Base-by-base conservation (phyloP, 768 basidiomycete species). In the Tylopilus intermedius region DNA sequence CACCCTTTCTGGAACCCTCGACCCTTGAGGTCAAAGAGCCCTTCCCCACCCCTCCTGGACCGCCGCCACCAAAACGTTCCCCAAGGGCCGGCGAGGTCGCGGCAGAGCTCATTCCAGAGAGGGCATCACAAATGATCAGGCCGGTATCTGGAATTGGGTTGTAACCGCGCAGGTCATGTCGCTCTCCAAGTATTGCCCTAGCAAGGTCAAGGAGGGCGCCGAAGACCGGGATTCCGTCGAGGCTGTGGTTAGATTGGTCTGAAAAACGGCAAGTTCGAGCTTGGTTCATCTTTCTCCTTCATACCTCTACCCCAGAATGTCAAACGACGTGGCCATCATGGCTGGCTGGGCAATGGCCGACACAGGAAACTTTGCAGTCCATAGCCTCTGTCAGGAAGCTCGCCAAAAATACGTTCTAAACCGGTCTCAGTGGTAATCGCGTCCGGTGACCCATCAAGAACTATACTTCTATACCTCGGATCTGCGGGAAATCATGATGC, bases 201-300 rank as follows among this genome's bases (percentile, higher is more conserved):
- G n/a, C 55, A 18, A 88, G 86, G 88, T 93, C 46, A 93, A 90
- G 65, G 86, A 90, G 59, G 90, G 90, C 8, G 87, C 87, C 7
- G 89, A 92, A 72, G 82, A 79, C 50, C 78, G 84, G 60, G 90
- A 89, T 7, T 80, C 83, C 1, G 82, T 91, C 50, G 87, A 90
- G 62, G 81, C 83, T 8, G 81, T 90, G 37, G 79, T 88, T 41
- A 77, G 87, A 45, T 66, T 80, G 11, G 79, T 89, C 26, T 74
- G 88, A 57, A 90, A 86, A 71, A 76, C 80, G 57, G 89, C 85
- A 56, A 52, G 86, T n/a, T 78, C 18, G 41, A 33, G 10, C 47
- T 27, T 32, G 38, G 46, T 32, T 7, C 10, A 4, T 42, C 39
- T 44, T n/a, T n/a, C n/a, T n/a, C n/a, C n/a, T n/a, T n/a, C n/a